Evolutionary conservation across 2,329 filamentous ascomycete genomes (phyloP), one percentile per base, ranked within the genome.

Genomic region (Penicillium sp.): DNA sequence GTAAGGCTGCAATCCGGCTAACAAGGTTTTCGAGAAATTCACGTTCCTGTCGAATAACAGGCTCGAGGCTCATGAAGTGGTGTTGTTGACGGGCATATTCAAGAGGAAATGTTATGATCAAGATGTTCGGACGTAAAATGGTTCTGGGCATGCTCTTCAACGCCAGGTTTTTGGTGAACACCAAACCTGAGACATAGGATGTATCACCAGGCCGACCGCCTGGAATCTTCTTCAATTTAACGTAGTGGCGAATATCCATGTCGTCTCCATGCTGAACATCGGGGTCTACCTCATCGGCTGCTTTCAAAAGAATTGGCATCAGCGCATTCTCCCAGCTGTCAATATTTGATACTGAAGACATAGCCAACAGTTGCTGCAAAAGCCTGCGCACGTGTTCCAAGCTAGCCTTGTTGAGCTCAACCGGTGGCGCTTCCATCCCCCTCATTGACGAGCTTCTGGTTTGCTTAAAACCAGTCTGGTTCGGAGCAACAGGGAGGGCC

Each of bases 61-160:
- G 93, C 67, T 98, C 92, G 49, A 99, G 79, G 67, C 95, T 99
- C 93, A 99, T 97, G 72, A 99, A 98, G 72, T 98, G 93, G 61
- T 91, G 85, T 69, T 93, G 88, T 65, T 97, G 92, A 39, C 95
- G 86, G 57, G 96, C 91, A 73, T 99, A 99, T 71, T 99, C 95
- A 56, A 99, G 91, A 0, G 95, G 88, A 69, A 99, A 99, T 0
- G 92, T 93, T 56, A 99, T 88, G 62, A 99, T 91, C 48, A 96
- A 83, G 59, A 99, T 95, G 31, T 91, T 87, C 3, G 95, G 95
- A 53, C 90, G 88, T 13, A 83, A 75, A 60, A 98, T 95, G 61
- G 86, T 90, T 56, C 95, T 86, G 19, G 90, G 88, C 95, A 99
- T 99, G 74, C 90, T 96, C 73, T 99, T 99, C 52, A 98, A 79